Evolutionary conservation across 1,139 yeast species (phyloP).

Genomic region (Suzukiozyma palmioleophila): DNA sequence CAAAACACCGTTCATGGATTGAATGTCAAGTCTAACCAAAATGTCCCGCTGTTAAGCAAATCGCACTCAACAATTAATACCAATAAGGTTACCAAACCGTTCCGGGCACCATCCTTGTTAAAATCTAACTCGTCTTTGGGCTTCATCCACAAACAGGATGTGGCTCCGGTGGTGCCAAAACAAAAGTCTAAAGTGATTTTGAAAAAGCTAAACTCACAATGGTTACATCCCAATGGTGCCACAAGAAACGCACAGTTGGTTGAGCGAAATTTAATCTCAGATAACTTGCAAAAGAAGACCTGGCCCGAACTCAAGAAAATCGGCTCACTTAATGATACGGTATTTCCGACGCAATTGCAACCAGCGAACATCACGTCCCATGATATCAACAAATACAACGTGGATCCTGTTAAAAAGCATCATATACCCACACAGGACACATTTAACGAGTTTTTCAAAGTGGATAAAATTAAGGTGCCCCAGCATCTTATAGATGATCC

Average conservation of each 20-base stretch:
- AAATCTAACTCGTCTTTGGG: slow-evolving; percentile 41
- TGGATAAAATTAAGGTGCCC: slow-evolving; percentile 10
- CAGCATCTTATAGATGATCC: slow-evolving; percentile 24
- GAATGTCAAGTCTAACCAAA: slow-evolving; percentile 5
- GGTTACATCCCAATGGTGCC: neutral
- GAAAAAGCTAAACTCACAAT: neutral
- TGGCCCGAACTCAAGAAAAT: neutral
- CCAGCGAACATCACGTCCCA: slow-evolving; percentile 15
- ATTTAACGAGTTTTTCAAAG: slow-evolving; percentile 9
- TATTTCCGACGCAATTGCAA: slow-evolving; percentile 14
- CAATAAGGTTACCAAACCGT: slow-evolving; percentile 12
- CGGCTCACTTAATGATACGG: slow-evolving; percentile 1
- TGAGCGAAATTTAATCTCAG: slow-evolving; percentile 1
- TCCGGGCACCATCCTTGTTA: slow-evolving; percentile 23
- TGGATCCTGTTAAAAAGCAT: slow-evolving; percentile 31
- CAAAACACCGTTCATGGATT: slow-evolving; percentile 18
- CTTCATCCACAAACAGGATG: slow-evolving; percentile 17
- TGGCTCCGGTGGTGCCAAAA: slow-evolving; percentile 5
- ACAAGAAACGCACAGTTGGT: neutral
- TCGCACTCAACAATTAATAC: slow-evolving; percentile 26
- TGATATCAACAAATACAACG: slow-evolving; percentile 18
- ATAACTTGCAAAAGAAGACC: slow-evolving; percentile 1
- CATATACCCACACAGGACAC: slow-evolving; percentile 5
- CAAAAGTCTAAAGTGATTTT: neutral
- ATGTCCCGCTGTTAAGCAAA: slow-evolving; percentile 26